Percentiles rank a stretch among this genome's conserved stretches.
phyloP scores from a whole-genome alignment of 768 basidiomycete genomes.

The Lactifluus subvellereus region DNA sequence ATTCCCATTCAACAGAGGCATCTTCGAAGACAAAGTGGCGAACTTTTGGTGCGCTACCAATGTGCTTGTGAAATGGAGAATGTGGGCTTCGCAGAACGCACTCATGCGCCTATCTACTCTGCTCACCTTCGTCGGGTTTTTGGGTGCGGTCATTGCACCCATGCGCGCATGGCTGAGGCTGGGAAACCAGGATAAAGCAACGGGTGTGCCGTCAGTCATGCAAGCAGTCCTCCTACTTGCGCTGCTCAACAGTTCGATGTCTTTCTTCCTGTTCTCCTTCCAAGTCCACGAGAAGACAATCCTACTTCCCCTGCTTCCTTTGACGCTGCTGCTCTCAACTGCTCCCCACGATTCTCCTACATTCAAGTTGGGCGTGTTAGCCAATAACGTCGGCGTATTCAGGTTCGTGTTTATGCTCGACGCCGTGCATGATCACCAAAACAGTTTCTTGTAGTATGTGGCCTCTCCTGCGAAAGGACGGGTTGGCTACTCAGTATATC shows the following conservation, averaged over 20 bases:
- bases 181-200: conserved; percentile 16
- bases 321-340: conserved; percentile 67
- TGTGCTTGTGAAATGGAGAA: conserved; percentile 80
- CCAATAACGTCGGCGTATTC: conserved; percentile 83
- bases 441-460: conserved; percentile 64
- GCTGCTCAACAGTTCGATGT: conserved; percentile 73
- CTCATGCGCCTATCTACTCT: conserved; percentile 62
- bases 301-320: conserved; percentile 75
- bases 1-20: conserved; percentile 86
- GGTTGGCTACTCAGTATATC: conserved; percentile 67
- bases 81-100: conserved; percentile 39
- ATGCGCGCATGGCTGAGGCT: conserved; percentile 36
- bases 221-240: conserved; percentile 73
- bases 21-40: conserved; percentile 95
- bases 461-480: conserved; percentile 79
- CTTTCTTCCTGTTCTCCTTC: conserved; percentile 95
- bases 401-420: conserved; percentile 47
- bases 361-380: conserved; percentile 65
- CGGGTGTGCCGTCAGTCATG: conserved; percentile 40
- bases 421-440: background rate
- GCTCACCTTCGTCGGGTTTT: conserved; percentile 66
- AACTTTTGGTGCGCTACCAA: conserved; percentile 98
- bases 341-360: conserved; percentile 44
- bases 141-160: conserved; percentile 50
- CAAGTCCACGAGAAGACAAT: conserved; percentile 97